phyloP scores from a whole-genome alignment of 1,139 yeast genomes.

The Hyphopichia pseudoburtonii region DNA sequence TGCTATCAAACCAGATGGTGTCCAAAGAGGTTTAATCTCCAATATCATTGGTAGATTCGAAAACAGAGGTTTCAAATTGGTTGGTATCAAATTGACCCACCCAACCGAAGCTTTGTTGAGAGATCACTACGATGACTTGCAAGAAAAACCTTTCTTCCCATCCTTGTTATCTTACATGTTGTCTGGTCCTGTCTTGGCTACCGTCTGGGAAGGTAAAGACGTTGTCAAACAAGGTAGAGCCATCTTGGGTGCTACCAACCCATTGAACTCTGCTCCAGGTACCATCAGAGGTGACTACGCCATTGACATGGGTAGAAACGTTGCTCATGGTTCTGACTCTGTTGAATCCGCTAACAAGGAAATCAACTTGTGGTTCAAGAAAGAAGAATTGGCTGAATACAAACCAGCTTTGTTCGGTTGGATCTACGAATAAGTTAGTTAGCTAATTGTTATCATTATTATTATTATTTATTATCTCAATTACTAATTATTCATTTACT shows the following conservation, averaged over 20 bases:
- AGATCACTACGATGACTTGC: conserved; percentile 94
- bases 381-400: conserved; percentile 94
- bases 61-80: conserved; percentile 96
- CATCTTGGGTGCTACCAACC: conserved; percentile 99
- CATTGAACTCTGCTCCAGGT: conserved; percentile 95
- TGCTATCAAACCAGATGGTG: conserved; percentile 99
- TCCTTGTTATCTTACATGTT: conserved; percentile 92
- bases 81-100: conserved; percentile 86
- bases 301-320: conserved; percentile 98
- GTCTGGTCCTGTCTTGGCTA: conserved; percentile 98
- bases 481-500: not conserved
- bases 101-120: conserved; percentile 88
- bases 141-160: conserved; percentile 97
- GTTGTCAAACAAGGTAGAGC: conserved; percentile 98
- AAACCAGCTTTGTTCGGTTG: conserved; percentile 80
- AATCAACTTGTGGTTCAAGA: conserved; percentile 96
- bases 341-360: conserved; percentile 97
- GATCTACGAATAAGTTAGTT: conserved; percentile 78
- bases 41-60: conserved; percentile 92
- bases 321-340: conserved; percentile 98
- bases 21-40: conserved; percentile 96
- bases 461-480: not conserved
- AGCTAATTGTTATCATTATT: not conserved
- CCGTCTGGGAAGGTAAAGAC: conserved; percentile 99
- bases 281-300: conserved; percentile 99